Base-by-base conservation (phyloP, 177 flowering plant species). In the Vitis hybrid region DNA sequence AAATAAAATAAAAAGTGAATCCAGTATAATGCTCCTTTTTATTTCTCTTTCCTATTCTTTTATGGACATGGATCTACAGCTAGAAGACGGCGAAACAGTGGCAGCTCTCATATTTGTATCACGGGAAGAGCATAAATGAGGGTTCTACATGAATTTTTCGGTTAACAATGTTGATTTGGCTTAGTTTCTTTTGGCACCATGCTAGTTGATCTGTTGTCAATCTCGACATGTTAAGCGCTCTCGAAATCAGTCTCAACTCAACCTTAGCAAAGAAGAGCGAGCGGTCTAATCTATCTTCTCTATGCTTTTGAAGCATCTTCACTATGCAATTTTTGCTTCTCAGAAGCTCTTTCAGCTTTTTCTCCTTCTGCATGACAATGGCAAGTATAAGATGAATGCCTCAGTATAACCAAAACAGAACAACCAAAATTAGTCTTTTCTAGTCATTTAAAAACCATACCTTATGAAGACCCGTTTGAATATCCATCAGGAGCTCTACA, bases 101-200 rank as follows among this genome's bases (percentile, higher is more conserved):
- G 30, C 30, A 26, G 45, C 45, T 40, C 45, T 40, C 45, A 5
- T 40, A 40, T 4, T 40, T 6, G 45, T 40, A 40, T 40, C 89
- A 87, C 32, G 98, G 98, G 70, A 93, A 90, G 4, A 85, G 85
- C 72, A 78, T 79, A 81, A 90, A 87, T 10, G 94, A 88, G 11
- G 89, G 77, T 68, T 90, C 96, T 23, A 87, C 19, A 48, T 70
- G 69, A 65, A 88, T 48, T 60, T 80, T 86, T 65, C 86, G 78
- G 23, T 75, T 74, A 32, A 60, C 67, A 59, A 90, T 70, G n/a
- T 52, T 79, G 11, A 89, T 81, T 55, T 78, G 81, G 56, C 74
- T 70, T 61, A 92, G 60, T 67, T 92, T 92, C 26, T 69, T 81
- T 10, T 74, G 82, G 65, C 98, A 92, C 98, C 98, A 93, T 1